These are phyloP conservation scores for Ramaria sp. DNA, from an alignment of 768 basidiomycete species.

Conservation along the genomic window DNA sequence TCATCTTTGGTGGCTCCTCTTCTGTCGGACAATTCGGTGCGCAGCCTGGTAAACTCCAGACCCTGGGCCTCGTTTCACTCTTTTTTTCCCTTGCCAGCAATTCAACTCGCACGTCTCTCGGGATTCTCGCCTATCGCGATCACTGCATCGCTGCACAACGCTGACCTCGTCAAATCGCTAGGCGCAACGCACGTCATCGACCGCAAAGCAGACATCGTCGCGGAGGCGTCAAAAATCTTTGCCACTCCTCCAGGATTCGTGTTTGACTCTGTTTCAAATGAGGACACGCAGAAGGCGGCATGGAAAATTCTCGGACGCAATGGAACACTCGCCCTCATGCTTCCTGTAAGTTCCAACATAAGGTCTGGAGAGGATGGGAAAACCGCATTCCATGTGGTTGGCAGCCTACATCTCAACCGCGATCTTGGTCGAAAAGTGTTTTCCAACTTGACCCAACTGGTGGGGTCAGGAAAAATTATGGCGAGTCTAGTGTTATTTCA, in stretches of 20 bases:
- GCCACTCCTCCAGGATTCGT: constrained; percentile 14
- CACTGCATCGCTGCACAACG: constrained; percentile 25
- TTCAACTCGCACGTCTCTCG: constrained; percentile 30
- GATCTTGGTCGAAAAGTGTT: constrained; percentile 11
- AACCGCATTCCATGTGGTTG: constrained; percentile 3
- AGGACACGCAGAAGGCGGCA: constrained; percentile 27
- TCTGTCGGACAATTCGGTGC: constrained; percentile 41
- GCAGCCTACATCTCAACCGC: constrained; percentile 7
- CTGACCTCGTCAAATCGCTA: constrained; percentile 23
- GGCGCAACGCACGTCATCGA: constrained; percentile 26
- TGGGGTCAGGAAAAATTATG: not conserved
- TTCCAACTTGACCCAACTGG: not conserved
- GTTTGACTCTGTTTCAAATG: constrained; percentile 24
- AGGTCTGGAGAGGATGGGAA: constrained; percentile 11
- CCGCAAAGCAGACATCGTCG: constrained; percentile 12
- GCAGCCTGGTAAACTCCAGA: constrained; percentile 7
- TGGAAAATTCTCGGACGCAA: constrained; percentile 26
- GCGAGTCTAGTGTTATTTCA: not conserved
- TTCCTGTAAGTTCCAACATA: not conserved
- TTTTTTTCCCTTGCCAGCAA: constrained; percentile 15
- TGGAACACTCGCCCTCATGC: constrained; percentile 21
- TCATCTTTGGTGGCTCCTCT: constrained; percentile 37
- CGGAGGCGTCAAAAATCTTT: constrained; percentile 14
- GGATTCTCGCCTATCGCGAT: constrained; percentile 28
- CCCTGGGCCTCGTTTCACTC: not conserved